These are phyloP conservation scores for Cenchrus fungigraminus DNA, from an alignment of 176 grass and related monocot species.

Conservation along the genomic window DNA sequence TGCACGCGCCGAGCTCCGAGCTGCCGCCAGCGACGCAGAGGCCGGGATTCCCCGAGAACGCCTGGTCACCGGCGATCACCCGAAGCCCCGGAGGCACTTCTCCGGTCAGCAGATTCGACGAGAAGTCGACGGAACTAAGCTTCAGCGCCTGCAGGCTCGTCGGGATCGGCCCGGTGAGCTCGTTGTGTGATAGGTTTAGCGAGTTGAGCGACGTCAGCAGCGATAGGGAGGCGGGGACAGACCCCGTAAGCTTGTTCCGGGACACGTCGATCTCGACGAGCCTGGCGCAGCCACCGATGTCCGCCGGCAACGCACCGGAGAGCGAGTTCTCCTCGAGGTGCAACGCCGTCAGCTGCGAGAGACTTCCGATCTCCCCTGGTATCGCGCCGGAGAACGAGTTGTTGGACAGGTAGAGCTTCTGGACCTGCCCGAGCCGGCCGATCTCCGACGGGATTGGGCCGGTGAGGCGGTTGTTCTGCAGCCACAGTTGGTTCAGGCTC, in stretches of 20 bases:
- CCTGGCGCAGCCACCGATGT: conserved; percentile 55
- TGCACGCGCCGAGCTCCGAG: conserved; percentile 55
- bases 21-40: conserved; percentile 55
- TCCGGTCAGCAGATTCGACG: conserved; percentile 64
- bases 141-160: conserved; percentile 61
- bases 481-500: conserved; percentile 62
- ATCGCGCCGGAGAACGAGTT: conserved; percentile 70
- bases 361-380: conserved; percentile 58
- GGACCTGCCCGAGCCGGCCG: conserved; percentile 53
- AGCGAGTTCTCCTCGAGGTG: conserved; percentile 65
- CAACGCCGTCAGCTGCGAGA: conserved; percentile 60
- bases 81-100: conserved; percentile 63
- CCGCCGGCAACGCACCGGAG: conserved; percentile 48
- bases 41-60: conserved; percentile 55
- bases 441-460: conserved; percentile 65
- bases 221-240: conserved; percentile 54
- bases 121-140: conserved; percentile 85
- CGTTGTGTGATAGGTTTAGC: conserved; percentile 62
- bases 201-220: conserved; percentile 70
- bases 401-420: conserved; percentile 69
- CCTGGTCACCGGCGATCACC: conserved; percentile 54
- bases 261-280: conserved; percentile 76
- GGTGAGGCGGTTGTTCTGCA: conserved; percentile 62
- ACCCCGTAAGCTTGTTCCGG: conserved; percentile 60
- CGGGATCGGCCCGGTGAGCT: conserved; percentile 64